phyloP scores from a whole-genome alignment of 345 rosid species.

The Bretschneidera sinensis region DNA sequence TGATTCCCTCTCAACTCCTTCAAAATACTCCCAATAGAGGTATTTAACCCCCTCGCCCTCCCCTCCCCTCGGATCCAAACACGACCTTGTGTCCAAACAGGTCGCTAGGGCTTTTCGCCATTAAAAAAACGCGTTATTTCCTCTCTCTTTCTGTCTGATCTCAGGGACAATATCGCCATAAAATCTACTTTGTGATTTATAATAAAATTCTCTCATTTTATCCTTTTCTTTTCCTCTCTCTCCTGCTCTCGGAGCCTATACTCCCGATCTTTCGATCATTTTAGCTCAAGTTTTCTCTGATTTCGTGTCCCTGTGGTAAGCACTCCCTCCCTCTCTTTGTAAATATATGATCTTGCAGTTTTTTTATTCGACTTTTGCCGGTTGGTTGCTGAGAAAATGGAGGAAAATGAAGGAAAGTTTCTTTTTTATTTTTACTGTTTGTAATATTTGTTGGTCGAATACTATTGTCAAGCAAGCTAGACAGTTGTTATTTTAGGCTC shows the following conservation, averaged over 20 bases:
- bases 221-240: background rate
- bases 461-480: background rate
- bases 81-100: too few relatives aligned
- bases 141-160: background rate
- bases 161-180: background rate
- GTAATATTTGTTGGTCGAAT: background rate
- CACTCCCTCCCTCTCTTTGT: background rate
- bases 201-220: background rate
- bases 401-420: background rate
- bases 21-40: too few relatives aligned
- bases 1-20: too few relatives aligned
- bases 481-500: background rate
- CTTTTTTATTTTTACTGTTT: background rate
- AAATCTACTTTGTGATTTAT: background rate
- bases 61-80: too few relatives aligned
- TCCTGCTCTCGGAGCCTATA: background rate
- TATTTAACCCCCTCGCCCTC: too few relatives aligned
- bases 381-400: background rate
- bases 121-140: too few relatives aligned
- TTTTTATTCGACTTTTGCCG: background rate
- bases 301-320: background rate
- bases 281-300: background rate
- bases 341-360: background rate
- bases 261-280: background rate
- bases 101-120: background rate